phyloP scores from a whole-genome alignment of 2,329 filamentous ascomycete species.

The Scedosporium boydii region DNA sequence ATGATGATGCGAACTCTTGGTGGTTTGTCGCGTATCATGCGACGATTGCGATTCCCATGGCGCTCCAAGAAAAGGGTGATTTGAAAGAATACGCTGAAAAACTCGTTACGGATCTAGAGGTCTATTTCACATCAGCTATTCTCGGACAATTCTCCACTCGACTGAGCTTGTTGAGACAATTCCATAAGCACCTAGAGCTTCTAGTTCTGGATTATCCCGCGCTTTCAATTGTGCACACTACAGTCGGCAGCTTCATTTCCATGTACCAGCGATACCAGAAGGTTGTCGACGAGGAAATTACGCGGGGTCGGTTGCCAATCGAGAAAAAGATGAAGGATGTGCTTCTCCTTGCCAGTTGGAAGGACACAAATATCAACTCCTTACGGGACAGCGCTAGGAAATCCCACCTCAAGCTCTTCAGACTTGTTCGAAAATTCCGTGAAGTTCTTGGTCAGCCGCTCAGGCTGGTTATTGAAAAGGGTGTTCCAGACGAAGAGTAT shows the following conservation, averaged over 20 bases:
- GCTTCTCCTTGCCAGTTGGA: conserved; percentile 92
- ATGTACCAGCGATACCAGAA: conserved; percentile 66
- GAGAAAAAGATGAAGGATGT: conserved; percentile 91
- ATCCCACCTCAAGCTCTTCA: conserved; percentile 88
- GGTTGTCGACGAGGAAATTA: conserved; percentile 54
- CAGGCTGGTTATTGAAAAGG: conserved; percentile 50
- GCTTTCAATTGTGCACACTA: conserved; percentile 49
- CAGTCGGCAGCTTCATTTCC: conserved; percentile 65
- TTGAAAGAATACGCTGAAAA: conserved; percentile 55
- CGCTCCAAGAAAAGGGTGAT: conserved; percentile 49
- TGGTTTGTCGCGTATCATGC: conserved; percentile 96
- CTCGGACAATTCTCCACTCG: conserved; percentile 72
- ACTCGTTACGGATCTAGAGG: conserved; percentile 65
- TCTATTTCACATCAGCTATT: conserved; percentile 70
- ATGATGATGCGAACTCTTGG: conserved; percentile 76
- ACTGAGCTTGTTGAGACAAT: conserved; percentile 57
- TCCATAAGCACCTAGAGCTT: conserved; percentile 55
- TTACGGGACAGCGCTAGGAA: conserved; percentile 80
- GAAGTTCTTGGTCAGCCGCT: conserved; percentile 68
- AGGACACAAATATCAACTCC: conserved; percentile 89
- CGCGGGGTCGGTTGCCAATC: conserved; percentile 59
- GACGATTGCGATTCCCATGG: conserved; percentile 65
- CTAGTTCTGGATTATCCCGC: conserved; percentile 49
- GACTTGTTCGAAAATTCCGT: conserved; percentile 83
- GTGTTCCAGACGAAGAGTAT: conserved; percentile 41